Evolutionary conservation across 2,329 filamentous ascomycete genomes (phyloP).

Genomic region (Fusarium denticulatum): DNA sequence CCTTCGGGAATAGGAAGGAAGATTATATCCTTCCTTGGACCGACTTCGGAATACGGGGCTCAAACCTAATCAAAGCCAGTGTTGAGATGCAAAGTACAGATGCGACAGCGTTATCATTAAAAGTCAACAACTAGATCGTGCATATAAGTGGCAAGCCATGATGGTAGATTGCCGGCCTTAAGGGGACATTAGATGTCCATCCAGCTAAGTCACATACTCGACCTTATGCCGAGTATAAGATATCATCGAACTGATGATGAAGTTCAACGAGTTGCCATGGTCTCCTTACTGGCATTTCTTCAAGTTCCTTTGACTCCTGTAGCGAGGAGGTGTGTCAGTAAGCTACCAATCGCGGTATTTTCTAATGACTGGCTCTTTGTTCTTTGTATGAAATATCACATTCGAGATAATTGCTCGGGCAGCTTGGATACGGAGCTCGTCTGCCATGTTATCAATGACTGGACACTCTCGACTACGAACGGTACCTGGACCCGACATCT

Average conservation of each 20-base stretch:
- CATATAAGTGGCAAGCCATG: neutral
- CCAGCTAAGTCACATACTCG: neutral
- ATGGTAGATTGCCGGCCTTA: neutral
- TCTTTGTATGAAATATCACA: neutral
- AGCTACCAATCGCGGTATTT: neutral
- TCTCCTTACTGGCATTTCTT: neutral
- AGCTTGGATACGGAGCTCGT: neutral
- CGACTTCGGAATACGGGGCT: neutral
- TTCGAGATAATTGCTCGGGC: neutral
- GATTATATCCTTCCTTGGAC: neutral
- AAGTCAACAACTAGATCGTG: neutral
- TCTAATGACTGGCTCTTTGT: accelerated
- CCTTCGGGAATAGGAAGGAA: neutral
- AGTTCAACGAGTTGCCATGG: neutral
- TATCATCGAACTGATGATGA: neutral
- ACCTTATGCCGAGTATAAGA: neutral
- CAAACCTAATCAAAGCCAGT: too few species aligned
- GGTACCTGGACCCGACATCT: neutral
- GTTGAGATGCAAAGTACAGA: accelerated
- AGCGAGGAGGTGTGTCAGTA: neutral
- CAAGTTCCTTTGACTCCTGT: neutral
- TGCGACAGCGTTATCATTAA: accelerated
- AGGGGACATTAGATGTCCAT: neutral
- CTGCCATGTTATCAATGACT: neutral
- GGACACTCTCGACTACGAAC: neutral